Percentiles rank a stretch among this genome's conserved stretches.
Evolutionary conservation across 148 eudicot genomes (phyloP).

Genomic region (Rheum nobile): DNA sequence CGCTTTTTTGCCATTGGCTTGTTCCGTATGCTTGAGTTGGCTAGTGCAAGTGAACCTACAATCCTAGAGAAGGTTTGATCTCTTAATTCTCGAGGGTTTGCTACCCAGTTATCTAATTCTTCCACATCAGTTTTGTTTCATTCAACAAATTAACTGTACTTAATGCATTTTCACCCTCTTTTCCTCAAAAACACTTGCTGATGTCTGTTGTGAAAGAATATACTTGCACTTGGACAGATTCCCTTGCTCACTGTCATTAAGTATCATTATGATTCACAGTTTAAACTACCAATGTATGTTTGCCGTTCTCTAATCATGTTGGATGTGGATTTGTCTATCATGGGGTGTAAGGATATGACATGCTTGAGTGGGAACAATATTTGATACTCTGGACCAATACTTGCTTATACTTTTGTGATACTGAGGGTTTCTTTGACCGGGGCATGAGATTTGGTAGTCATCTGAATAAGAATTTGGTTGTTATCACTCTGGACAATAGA

Average conservation of each 20-base stretch:
- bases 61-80: constrained; percentile 64
- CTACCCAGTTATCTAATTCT: background rate
- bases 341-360: background rate
- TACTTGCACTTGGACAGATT: background rate
- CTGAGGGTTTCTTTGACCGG: background rate
- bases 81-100: background rate
- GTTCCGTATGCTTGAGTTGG: constrained; percentile 85
- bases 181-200: background rate
- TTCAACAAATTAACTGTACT: background rate
- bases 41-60: constrained; percentile 83
- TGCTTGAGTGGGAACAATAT: background rate
- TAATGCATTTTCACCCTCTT: background rate
- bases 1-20: constrained; percentile 94
- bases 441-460: background rate
- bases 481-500: background rate
- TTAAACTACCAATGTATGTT: background rate
- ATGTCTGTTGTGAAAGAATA: background rate
- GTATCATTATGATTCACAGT: background rate
- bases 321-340: background rate
- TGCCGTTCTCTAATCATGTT: background rate
- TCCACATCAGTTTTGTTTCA: background rate
- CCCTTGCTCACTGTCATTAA: background rate
- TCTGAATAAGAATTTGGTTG: background rate
- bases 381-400: background rate
- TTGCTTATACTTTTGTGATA: background rate